Evolutionary conservation across 2,329 filamentous ascomycete genomes (phyloP).

Genomic region (Lachnellula arida): DNA sequence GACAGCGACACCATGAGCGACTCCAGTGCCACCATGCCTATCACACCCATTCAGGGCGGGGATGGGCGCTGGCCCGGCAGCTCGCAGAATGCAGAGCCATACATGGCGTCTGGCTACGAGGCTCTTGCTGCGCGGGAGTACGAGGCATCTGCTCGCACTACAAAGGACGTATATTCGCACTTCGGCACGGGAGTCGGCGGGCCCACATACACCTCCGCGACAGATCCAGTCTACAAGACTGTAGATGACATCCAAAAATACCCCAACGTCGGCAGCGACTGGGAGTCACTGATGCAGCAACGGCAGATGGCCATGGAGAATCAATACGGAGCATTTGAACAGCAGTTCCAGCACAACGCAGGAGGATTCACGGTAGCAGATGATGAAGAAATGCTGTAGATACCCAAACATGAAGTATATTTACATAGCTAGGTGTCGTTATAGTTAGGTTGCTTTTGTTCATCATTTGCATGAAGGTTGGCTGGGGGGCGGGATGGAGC

Average conservation of each 20-base stretch:
- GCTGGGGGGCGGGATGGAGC: not conserved
- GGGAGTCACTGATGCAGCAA: constrained; percentile 21
- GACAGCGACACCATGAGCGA: constrained; percentile 42
- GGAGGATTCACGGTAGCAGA: constrained; percentile 18
- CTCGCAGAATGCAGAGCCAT: constrained; percentile 47
- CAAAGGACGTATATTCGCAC: constrained; percentile 41
- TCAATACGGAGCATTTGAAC: constrained; percentile 26
- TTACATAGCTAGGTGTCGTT: constrained; percentile 19
- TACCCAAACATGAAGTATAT: constrained; percentile 17
- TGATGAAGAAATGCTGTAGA: constrained; percentile 34
- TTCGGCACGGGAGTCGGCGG: constrained; percentile 39
- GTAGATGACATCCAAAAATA: constrained; percentile 23
- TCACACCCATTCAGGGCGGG: constrained; percentile 44
- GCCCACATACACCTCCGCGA: constrained; percentile 49
- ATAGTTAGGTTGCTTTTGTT: constrained; percentile 14
- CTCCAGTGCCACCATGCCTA: constrained; percentile 34
- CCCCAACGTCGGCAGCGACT: constrained; percentile 24
- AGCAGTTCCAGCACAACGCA: constrained; percentile 20
- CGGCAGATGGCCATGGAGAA: constrained; percentile 30
- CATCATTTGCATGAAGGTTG: not conserved
- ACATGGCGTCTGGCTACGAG: constrained; percentile 80
- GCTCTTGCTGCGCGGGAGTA: constrained; percentile 61
- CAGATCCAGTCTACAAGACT: constrained; percentile 62
- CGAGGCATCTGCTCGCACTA: constrained; percentile 43
- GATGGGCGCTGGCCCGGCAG: constrained; percentile 47